Percentiles rank a stretch among this genome's conserved stretches.
These are phyloP conservation scores for Lachnellula occidentalis DNA, from an alignment of 2,329 filamentous ascomycete genomes.

Conservation along the genomic window DNA sequence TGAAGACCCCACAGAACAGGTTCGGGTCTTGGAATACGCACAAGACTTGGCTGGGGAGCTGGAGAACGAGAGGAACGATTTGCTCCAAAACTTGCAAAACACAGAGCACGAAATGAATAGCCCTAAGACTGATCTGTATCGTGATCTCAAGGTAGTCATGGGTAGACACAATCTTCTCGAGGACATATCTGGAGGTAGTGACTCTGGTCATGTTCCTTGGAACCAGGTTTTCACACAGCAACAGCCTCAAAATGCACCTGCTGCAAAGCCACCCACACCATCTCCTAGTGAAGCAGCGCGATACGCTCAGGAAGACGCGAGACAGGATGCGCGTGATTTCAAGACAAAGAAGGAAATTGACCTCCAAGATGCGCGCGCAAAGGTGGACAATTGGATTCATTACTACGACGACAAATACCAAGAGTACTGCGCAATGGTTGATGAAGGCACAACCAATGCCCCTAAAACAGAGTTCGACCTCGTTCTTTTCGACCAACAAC, in stretches of 20 bases:
- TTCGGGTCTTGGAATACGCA: neutral
- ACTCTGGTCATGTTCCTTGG: neutral
- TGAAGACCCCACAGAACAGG: neutral
- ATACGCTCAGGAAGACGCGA: neutral
- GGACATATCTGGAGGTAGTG: neutral
- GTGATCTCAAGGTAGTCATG: neutral
- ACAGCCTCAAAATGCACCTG: neutral
- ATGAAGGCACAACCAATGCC: neutral
- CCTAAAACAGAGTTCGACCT: slow-evolving; percentile 13
- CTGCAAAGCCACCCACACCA: neutral
- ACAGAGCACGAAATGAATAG: neutral
- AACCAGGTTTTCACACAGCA: too few species aligned
- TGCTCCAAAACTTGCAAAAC: neutral
- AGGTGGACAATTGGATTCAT: slow-evolving; percentile 7
- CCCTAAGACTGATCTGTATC: neutral
- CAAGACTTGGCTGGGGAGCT: neutral
- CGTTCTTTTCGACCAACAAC: slow-evolving; percentile 4
- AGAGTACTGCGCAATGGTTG: neutral
- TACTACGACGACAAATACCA: slow-evolving; percentile 7
- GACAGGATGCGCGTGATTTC: neutral
- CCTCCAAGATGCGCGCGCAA: slow-evolving; percentile 2
- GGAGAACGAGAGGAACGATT: neutral
- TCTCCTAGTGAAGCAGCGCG: neutral
- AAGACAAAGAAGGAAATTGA: neutral
- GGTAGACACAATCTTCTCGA: neutral